These are phyloP conservation scores for Primulina tabacum DNA, from an alignment of 257 asterid species.

Conservation along the genomic window DNA sequence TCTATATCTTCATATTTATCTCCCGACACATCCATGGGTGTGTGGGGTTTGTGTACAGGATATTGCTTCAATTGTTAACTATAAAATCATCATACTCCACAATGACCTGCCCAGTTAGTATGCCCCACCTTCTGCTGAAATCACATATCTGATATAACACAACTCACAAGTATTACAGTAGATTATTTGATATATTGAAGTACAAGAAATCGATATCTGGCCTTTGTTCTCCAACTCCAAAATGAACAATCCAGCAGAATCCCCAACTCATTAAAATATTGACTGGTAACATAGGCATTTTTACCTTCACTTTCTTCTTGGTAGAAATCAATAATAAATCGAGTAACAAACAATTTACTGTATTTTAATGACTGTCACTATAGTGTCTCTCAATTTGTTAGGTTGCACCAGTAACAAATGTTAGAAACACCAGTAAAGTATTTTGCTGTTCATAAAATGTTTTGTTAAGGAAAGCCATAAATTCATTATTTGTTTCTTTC, in stretches of 20 bases:
- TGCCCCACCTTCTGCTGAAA: constrained; percentile 15
- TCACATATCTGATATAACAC: not conserved
- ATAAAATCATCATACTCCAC: constrained; percentile 11
- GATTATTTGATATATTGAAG: not conserved
- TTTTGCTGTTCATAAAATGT: constrained; percentile 4
- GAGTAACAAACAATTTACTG: constrained; percentile 4
- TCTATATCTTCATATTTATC: not conserved
- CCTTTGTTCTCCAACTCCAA: constrained; percentile 8
- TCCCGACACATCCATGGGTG: not conserved
- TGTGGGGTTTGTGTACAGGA: not conserved
- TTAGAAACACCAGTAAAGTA: not conserved
- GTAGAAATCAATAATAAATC: constrained; percentile 4
- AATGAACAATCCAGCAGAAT: constrained; percentile 10
- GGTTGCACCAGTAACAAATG: not conserved
- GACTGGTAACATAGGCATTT: not conserved
- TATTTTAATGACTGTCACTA: constrained; percentile 13
- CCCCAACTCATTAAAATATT: not conserved
- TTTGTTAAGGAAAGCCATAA: constrained; percentile 5
- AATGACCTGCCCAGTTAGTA: not conserved
- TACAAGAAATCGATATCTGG: not conserved
- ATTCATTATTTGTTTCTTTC: constrained; percentile 5
- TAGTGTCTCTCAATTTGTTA: not conserved
- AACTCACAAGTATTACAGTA: not conserved
- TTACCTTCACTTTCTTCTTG: constrained; percentile 12
- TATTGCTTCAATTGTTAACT: not conserved